Base-by-base conservation (phyloP, 768 basidiomycete species). In the Trichaptum fuscoviolaceum region DNA sequence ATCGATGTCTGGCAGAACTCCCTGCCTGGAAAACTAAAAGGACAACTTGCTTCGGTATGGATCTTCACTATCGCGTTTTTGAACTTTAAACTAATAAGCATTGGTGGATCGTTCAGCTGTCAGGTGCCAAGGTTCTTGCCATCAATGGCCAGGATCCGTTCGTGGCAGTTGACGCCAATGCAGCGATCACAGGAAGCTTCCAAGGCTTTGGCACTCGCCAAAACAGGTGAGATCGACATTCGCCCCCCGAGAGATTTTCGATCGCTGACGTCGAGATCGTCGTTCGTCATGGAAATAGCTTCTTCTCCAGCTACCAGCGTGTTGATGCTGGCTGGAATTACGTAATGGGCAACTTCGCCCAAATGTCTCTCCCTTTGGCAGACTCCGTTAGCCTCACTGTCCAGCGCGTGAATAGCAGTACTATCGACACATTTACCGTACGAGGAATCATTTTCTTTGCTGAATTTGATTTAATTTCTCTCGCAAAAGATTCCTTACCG, bases 111-210 rank as follows among this genome's bases (percentile, higher is more conserved):
- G 1, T 6, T 35, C 61, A 79, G 77, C 73, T 78, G 7, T 74
- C 75, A 57, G 86, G 87, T 1, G 85, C 86, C 5, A 81, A 79
- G 73, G 85, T 89, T 1, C 71, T 85, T 26, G 69, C 74, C 1
- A 87, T 87, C 70, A 81, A 88, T 66, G 83, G 81, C 52, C 70
- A 75, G 65, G 79, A 81, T 67, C 86, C 87, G 1, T 83, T 79
- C 59, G 75, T 77, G 30, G 82, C 83, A 25, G 82, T 88, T 15
- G 76, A 87, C 67, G 77, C 77, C 15, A 87, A 85, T 70, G 82
- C 85, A 0, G 67, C 75, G 23, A 80, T 82, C 62, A 80, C 82
- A 25, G 86, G 86, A 17, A 75, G 80, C 67, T 87, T 78, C 73
- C 85, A 87, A 69, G 79, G 77, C 20, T 79, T 85, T 63, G 82